Evolutionary conservation across 495 filamentous ascomycete genomes (phyloP).

Genomic region (Podospora australis): DNA sequence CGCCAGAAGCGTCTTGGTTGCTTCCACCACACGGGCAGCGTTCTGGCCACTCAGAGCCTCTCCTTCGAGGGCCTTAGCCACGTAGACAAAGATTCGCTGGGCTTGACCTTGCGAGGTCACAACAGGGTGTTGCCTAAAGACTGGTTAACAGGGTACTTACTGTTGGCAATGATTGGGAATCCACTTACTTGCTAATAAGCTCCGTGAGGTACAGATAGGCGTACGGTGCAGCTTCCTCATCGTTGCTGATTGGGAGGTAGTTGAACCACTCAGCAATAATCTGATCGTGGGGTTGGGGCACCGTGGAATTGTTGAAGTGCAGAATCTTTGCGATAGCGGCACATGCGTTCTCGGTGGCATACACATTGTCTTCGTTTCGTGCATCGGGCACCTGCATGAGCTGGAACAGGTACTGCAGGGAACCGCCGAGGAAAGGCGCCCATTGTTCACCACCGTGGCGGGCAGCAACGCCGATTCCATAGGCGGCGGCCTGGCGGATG

Average conservation of each 20-base stretch:
- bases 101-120: slow-evolving; percentile 68
- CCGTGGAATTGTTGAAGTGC: slow-evolving; percentile 72
- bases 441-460: slow-evolving; percentile 83
- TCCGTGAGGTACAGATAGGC: slow-evolving; percentile 88
- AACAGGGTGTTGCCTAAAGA: slow-evolving; percentile 84
- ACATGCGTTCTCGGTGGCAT: slow-evolving; percentile 93
- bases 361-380: slow-evolving; percentile 87
- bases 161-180: too few species aligned
- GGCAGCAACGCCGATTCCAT: slow-evolving; percentile 92
- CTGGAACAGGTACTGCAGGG: slow-evolving; percentile 75
- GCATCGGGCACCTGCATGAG: slow-evolving; percentile 72
- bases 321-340: slow-evolving; percentile 95
- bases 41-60: slow-evolving; percentile 84
- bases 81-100: slow-evolving; percentile 70
- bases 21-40: slow-evolving; percentile 60
- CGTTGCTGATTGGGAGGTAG: slow-evolving; percentile 84
- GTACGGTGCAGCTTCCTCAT: slow-evolving; percentile 96
- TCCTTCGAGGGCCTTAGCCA: slow-evolving; percentile 81
- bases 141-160: too few species aligned
- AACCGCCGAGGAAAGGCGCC: slow-evolving; percentile 73
- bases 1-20: slow-evolving; percentile 66
- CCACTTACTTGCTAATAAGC: slow-evolving; percentile 89
- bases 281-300: slow-evolving; percentile 64
- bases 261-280: slow-evolving; percentile 77
- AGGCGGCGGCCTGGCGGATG: slow-evolving; percentile 92